Evolutionary conservation across 2,329 filamentous ascomycete species (phyloP), one percentile per base, ranked within the genome.

Genomic region (Zymoseptoria pseudotritici): DNA sequence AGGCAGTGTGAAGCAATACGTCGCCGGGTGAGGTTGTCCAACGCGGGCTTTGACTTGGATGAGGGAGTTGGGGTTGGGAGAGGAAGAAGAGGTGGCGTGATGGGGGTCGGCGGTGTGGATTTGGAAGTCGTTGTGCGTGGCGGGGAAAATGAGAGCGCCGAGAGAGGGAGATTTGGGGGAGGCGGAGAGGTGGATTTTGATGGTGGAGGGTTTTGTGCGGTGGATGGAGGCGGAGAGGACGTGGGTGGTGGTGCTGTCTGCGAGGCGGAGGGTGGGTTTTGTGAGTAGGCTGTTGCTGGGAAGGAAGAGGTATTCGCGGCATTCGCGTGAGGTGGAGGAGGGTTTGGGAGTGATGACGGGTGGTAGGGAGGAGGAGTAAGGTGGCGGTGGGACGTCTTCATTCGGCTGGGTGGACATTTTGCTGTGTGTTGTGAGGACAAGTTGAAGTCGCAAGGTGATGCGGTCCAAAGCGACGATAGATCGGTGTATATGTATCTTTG

Each of bases 1-100:
- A 17, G 55, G 58, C 3, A 62, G 53, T 10, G 22, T 58, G 53
- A 58, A 55, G 55, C 20, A 36, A 36, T 62, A 59, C 10, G 58
- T 54, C 17, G 49, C 24, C 29, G 49, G 58, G 29, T 60, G 61
- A 6, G 58, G 61, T 46, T 53, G 36, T 9, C 58, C 55, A 20
- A 55, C 51, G 19, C 58, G 56, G 22, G 56, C 58, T 29, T 56
- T 46, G 19, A 56, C 58, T 50, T 60, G 58, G 50, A 56, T 26
- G 13, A 57, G 54, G 8, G 22, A 24, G 22, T n/a, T 51, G 19
- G 50, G 50, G n/a, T 11, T 21, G 13, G 19, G 50, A 20, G 50
- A 51, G 31, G 54, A 50, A 10, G 54, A 53, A 10, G 54, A 53
- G 9, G 54, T 19, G 26, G 24, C 54, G 50, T 11, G 46, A 20